Base-by-base conservation (phyloP, 2,329 filamentous ascomycete genomes). In the Cladosporium halotolerans region DNA sequence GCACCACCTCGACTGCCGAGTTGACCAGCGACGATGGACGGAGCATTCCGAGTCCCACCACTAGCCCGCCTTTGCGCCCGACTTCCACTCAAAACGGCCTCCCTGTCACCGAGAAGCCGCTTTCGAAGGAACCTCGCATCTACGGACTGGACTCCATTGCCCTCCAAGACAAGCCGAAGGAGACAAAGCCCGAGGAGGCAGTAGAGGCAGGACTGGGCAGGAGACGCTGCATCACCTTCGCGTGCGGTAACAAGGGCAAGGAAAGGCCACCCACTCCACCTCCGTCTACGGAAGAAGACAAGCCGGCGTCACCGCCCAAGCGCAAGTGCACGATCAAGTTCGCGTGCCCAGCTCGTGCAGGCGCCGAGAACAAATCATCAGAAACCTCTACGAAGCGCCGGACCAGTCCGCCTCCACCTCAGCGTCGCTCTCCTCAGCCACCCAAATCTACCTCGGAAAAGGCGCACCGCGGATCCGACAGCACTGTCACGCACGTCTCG, bases 181-280 rank as follows among this genome's bases (percentile, higher is more conserved):
- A 64, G 1, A 62, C 66, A 9, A 67, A 62, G 41, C 54, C 64
- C 3, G 81, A 86, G 63, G 74, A 79, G 11, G 74, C 77, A 33
- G 75, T 86, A 1, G 83, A 85, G 65, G 80, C 78, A n/a, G 77
- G 75, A 9, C 72, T 84, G 48, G 85, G 83, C 45, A 86, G 88
- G 64, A 96, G 91, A 73, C 83, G 91, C 56, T 92, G 88, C 70
- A 96, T 97, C 61, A 92, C 87, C 55, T 97, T 97, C 69, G 90
- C 89, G 33, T 97, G 92, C 68, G 84, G 81, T 34, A 80, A 80
- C 36, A 88, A 85, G 65, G 80, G 80, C 36, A 88, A 85, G 65
- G 77, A 82, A 7, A 54, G 58, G 18, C 34, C 57, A 13, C 52
- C 38, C 13, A 45, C 56, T n/a, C 45, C 52, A 4, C 51, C 51